A percentile compares a stretch with the other conserved stretches of the same genome.
These are phyloP conservation scores for Podaxis sp. DNA, from an alignment of 768 basidiomycete genomes.

Conservation along the genomic window DNA sequence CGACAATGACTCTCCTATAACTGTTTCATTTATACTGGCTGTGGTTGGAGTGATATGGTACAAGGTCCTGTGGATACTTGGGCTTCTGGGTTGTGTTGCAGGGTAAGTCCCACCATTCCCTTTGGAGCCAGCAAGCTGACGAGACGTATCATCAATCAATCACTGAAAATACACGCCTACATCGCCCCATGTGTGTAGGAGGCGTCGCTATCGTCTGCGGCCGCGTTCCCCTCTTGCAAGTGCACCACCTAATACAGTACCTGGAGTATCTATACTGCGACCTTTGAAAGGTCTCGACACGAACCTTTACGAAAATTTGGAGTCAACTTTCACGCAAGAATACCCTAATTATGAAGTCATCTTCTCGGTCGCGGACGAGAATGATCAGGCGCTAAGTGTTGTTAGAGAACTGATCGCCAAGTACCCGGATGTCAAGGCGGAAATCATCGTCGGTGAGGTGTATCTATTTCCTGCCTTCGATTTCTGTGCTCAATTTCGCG, in stretches of 20 bases:
- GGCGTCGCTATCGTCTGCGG: slow-evolving; percentile 69
- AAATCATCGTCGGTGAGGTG: slow-evolving; percentile 70
- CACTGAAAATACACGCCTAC: neutral
- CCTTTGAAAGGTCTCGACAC: slow-evolving; percentile 94
- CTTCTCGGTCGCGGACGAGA: slow-evolving; percentile 84
- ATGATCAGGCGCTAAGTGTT: slow-evolving; percentile 85
- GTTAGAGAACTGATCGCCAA: slow-evolving; percentile 74
- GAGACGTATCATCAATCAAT: neutral
- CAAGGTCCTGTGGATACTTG: slow-evolving; percentile 57
- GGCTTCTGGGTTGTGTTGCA: slow-evolving; percentile 61
- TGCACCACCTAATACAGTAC: slow-evolving; percentile 46
- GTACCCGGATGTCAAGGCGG: slow-evolving; percentile 74
- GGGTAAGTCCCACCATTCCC: slow-evolving; percentile 52
- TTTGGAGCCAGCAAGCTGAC: neutral
- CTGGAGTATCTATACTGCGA: slow-evolving; percentile 92
- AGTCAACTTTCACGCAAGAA: slow-evolving; percentile 88
- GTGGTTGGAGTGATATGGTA: slow-evolving; percentile 60
- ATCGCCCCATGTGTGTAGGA: slow-evolving; percentile 39
- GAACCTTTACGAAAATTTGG: slow-evolving; percentile 94
- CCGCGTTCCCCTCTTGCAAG: slow-evolving; percentile 60
- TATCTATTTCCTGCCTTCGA: slow-evolving; percentile 1
- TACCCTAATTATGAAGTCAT: slow-evolving; percentile 92
- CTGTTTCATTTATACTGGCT: slow-evolving; percentile 21
- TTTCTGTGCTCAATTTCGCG: neutral
- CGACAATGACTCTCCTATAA: slow-evolving; percentile 17